Evolutionary conservation across 139 green algal genomes (phyloP), one percentile per base, ranked within the genome.

Genomic region (Eudorina sp.): DNA sequence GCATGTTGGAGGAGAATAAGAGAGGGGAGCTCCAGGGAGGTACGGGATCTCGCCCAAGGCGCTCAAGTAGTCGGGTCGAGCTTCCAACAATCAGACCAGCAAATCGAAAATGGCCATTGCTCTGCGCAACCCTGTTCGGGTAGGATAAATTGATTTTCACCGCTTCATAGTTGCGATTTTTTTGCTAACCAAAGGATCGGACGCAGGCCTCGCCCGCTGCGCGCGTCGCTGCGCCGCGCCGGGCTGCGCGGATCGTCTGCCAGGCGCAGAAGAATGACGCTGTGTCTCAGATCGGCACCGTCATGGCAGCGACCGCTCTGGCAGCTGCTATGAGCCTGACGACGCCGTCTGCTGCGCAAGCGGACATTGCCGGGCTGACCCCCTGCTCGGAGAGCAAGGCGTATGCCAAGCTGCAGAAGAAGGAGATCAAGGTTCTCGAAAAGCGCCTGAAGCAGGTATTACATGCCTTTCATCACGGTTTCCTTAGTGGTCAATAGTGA

Each of bases 311-410:
- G 16, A 93, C 94, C 43, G 92, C 94, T 5, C 93, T 98, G 38
- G 94, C 96, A 55, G 85, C 95, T 23, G 88, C 94, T 53, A 88
- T 97, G 60, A 81, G 80, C 83, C 89, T 98, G 36, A 90, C 90
- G 45, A 58, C 84, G 53, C 96, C 97, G 7, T 91, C 97, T n/a
- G 91, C 96, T 75, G 97, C 96, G 18, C 78, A 94, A 29, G 97
- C 97, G n/a, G 96, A 99, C 81, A 95, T 99, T 34, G 89, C 96
- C 31, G 97, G 98, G 70, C 94, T 99, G 48, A 99, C 98, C 58
- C 96, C 96, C 23, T 99, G 98, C 98, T 94, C 93, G 53, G 91
- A 99, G 92, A 97, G 93, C 94, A 99, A 99, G 95, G 94, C 95
- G 14, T 99, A 97, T 91, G 93, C 92, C 70, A 99, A 99, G 96